These are phyloP conservation scores for Capsella rubella DNA, from an alignment of 441 rosid species.

Conservation along the genomic window DNA sequence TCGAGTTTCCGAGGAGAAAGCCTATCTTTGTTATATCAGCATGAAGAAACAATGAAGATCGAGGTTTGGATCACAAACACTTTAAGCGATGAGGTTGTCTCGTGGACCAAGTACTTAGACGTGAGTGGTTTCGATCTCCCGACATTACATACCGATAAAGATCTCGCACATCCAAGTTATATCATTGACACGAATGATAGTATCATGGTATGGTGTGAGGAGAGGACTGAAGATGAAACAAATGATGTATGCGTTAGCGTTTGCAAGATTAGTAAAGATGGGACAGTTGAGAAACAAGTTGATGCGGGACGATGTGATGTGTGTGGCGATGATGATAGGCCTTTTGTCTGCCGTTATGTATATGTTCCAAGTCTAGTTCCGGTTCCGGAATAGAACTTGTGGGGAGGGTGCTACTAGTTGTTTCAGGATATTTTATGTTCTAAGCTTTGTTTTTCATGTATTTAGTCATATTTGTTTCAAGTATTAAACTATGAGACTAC, in stretches of 20 bases:
- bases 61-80: slow-evolving; percentile 41
- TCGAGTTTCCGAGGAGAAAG: slow-evolving; percentile 35
- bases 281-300: slow-evolving; percentile 3
- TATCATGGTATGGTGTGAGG: slow-evolving; percentile 38
- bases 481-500: background rate
- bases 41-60: slow-evolving; percentile 28
- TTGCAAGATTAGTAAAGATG: slow-evolving; percentile 33
- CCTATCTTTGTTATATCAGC: slow-evolving; percentile 40
- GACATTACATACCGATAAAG: slow-evolving; percentile 37
- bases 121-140: slow-evolving; percentile 35
- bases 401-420: background rate
- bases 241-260: slow-evolving; percentile 19
- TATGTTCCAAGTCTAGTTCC: slow-evolving; percentile 42
- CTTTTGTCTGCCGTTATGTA: slow-evolving; percentile 14
- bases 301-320: slow-evolving; percentile 29
- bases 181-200: slow-evolving; percentile 24
- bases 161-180: slow-evolving; percentile 34
- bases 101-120: slow-evolving; percentile 32
- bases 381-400: slow-evolving; percentile 30
- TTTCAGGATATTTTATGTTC: background rate
- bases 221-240: slow-evolving; percentile 8
- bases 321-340: background rate
- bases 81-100: slow-evolving; percentile 24
- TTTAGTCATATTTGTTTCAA: background rate
- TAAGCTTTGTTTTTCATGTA: background rate